phyloP scores from a whole-genome alignment of 2,329 filamentous ascomycete species.

The Colletotrichum ledebouriae region DNA sequence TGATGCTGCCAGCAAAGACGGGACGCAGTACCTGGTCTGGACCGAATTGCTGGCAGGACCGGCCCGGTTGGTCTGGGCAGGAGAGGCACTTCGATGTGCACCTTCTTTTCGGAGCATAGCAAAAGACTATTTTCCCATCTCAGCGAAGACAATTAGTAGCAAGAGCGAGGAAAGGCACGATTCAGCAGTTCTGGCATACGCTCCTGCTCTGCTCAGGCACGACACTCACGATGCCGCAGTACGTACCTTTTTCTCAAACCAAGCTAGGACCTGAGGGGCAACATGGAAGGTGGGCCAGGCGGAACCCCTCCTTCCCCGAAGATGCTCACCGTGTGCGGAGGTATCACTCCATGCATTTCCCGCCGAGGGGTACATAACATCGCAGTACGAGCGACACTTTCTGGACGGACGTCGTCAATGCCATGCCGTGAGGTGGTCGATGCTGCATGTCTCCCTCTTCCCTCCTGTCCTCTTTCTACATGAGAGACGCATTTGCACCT shows the following conservation, averaged over 20 bases:
- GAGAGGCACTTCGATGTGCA: background rate
- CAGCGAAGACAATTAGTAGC: no score
- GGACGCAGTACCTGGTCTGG: conserved; percentile 11
- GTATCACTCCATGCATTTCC: conserved; percentile 21
- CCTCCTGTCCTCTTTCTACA: background rate
- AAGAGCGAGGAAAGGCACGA: no score
- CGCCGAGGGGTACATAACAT: background rate
- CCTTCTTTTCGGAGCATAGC: background rate
- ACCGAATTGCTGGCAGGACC: conserved; percentile 33
- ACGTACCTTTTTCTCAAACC: no score
- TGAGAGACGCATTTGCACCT: background rate
- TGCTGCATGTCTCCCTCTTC: background rate
- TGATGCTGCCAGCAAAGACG: background rate
- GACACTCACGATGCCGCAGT: no score
- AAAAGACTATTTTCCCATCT: no score
- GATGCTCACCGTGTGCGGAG: conserved; percentile 24
- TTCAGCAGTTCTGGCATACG: no score
- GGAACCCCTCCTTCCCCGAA: conserved; percentile 24
- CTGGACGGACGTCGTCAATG: conserved; percentile 6
- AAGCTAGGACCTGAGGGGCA: background rate
- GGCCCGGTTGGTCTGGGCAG: conserved; percentile 28
- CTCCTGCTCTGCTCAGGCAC: no score
- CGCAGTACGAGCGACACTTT: background rate
- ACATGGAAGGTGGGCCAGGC: conserved; percentile 32
- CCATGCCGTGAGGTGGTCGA: background rate